These are phyloP conservation scores for Zopfochytrium polystomum DNA, from an alignment of 371 early-diverging fungal genomes.

Conservation along the genomic window DNA sequence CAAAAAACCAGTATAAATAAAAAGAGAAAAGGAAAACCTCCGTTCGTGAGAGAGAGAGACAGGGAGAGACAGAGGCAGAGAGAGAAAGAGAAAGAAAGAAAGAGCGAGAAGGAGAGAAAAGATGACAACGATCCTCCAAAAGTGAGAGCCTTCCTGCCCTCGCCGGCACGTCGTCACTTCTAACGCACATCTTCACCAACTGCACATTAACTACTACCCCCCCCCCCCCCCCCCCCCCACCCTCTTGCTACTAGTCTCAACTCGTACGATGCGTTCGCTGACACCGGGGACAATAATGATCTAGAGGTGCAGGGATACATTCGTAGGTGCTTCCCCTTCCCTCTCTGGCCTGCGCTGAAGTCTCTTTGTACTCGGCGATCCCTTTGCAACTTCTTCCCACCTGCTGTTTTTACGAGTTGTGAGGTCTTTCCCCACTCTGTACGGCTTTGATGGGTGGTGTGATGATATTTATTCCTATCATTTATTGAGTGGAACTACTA, in stretches of 20 bases:
- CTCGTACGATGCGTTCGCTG: constrained; percentile 75
- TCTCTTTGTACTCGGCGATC: no score
- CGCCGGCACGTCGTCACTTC: no score
- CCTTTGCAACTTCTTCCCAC: neutral
- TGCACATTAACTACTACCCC: neutral
- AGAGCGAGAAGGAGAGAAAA: no score
- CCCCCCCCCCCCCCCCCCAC: neutral
- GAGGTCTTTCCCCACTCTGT: neutral
- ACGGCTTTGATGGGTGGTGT: constrained; percentile 3
- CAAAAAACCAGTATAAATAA: no score
- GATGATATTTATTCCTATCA: constrained; percentile 13
- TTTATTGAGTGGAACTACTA: constrained; percentile 28
- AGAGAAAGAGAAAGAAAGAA: no score
- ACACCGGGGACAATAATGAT: constrained; percentile 66
- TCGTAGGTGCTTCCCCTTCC: constrained; percentile 57
- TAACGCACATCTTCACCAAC: no score
- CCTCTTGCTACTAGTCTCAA: constrained; percentile 31
- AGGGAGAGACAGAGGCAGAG: no score
- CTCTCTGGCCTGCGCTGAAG: no score
- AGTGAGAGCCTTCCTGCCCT: no score
- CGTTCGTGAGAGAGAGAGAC: no score
- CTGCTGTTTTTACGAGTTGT: neutral
- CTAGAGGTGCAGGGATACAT: constrained; percentile 60
- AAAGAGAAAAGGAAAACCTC: no score
- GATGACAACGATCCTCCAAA: no score